Base-by-base conservation (phyloP, 2,329 filamentous ascomycete species). In the Fusarium floridanum region DNA sequence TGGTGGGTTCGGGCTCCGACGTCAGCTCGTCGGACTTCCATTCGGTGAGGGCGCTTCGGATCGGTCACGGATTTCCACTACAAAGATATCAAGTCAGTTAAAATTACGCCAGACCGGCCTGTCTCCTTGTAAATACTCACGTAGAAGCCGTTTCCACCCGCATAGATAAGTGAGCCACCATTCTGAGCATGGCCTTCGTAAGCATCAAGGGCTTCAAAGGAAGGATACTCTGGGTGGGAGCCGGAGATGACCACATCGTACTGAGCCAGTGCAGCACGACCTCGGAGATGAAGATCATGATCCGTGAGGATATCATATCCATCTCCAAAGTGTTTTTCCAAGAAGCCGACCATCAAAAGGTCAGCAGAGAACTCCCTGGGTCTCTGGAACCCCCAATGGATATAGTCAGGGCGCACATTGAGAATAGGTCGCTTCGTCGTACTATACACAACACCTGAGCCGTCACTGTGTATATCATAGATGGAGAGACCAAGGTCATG, bases 391-490 rank as follows among this genome's bases (percentile, higher is more conserved):
- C 55, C 81, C 82, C 82, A 84, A 68, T 81, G 77, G 32, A 81
- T 62, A 29, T 83, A 84, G 41, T 76, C 81, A 0, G 83, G 83
- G 9, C 83, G 76, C 24, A 83, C 56, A 55, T 84, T 84, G 27
- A 84, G 73, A n/a, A 85, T 80, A 0, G 82, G 82, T 17, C 83
- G 76, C 56, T 80, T 80, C 1, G 79, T 65, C 8, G 78, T 78
- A 10, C 80, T 57, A 53, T 82, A 82, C n/a, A 78, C 76, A 11
- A 74, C 75, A 12, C 81, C 81, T 1, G 83, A 83, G 22, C 81
- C 81, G 63, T 84, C 83, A 16, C 71, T 79, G 64, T 85, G 83
- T 20, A 78, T 71, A 59, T 85, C 83, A 66, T 85, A 84, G n/a
- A 76, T 66, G 1, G 82, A 82, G 22, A 84, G 76, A 14, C 83